Evolutionary conservation across 768 basidiomycete genomes (phyloP).

Genomic region (Lentinula guzmanii): DNA sequence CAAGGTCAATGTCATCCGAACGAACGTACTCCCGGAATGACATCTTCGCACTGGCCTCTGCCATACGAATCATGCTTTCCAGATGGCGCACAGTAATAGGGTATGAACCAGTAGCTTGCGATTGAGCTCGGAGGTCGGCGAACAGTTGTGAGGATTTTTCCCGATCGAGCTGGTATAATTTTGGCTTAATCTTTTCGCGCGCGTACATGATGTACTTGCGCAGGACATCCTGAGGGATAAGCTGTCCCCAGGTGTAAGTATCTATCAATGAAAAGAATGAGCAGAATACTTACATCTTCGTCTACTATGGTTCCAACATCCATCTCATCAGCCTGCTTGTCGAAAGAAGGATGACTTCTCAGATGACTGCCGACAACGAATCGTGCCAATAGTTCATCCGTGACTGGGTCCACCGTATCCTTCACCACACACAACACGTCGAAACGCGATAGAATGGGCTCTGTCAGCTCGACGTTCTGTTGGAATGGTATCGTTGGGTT

Average conservation of each 20-base stretch:
- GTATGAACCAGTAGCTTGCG: slow-evolving; percentile 95
- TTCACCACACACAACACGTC: slow-evolving; percentile 98
- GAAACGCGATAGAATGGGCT: slow-evolving; percentile 96
- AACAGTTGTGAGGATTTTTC: slow-evolving; percentile 94
- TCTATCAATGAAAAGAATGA: not conserved
- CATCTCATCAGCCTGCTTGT: slow-evolving; percentile 83
- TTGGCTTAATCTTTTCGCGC: slow-evolving; percentile 86
- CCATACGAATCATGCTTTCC: slow-evolving; percentile 99
- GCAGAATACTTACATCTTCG: slow-evolving; percentile 67
- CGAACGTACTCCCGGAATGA: slow-evolving; percentile 93
- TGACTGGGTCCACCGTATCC: slow-evolving; percentile 93
- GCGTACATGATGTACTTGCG: slow-evolving; percentile 99
- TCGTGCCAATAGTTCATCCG: slow-evolving; percentile 92
- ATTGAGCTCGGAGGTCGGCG: slow-evolving; percentile 92
- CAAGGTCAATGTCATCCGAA: slow-evolving; percentile 93
- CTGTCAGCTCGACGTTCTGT: slow-evolving; percentile 97
- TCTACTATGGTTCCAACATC: slow-evolving; percentile 86
- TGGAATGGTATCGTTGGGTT: slow-evolving; percentile 98
- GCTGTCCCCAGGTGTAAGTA: slow-evolving; percentile 35
- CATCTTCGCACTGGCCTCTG: slow-evolving; percentile 99
- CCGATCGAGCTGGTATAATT: slow-evolving; percentile 91
- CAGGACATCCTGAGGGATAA: slow-evolving; percentile 94
- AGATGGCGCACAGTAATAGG: slow-evolving; percentile 97
- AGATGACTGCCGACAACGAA: slow-evolving; percentile 98
- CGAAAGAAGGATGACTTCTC: slow-evolving; percentile 91